Evolutionary conservation across 2,329 filamentous ascomycete species (phyloP).

Genomic region (Penicillium sp.): DNA sequence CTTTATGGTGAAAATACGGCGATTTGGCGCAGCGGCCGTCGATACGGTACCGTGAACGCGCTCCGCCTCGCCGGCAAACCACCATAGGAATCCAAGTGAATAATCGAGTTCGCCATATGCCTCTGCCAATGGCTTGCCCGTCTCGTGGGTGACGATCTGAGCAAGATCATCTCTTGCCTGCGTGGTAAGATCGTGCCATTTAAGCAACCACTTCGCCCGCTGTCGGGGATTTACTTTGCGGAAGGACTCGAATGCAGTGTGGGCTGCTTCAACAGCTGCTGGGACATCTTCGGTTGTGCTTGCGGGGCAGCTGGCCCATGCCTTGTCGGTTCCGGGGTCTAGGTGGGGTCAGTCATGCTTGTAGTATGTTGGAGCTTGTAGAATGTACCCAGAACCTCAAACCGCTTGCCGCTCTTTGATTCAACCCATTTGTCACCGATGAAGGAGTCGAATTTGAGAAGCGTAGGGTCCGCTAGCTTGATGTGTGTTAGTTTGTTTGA

Average conservation of each 20-base stretch:
- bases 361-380: not conserved
- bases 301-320: constrained; percentile 55
- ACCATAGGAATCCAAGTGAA: constrained; percentile 55
- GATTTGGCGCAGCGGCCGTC: constrained; percentile 59
- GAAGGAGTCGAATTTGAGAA: constrained; percentile 53
- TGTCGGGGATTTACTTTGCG: constrained; percentile 60
- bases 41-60: constrained; percentile 64
- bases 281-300: constrained; percentile 61
- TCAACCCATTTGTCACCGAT: constrained; percentile 51
- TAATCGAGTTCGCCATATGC: constrained; percentile 59
- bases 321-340: constrained; percentile 54
- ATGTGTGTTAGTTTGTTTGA: constrained; percentile 23
- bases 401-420: constrained; percentile 50
- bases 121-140: constrained; percentile 59
- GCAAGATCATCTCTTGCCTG: constrained; percentile 64
- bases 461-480: constrained; percentile 48
- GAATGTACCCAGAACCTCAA: constrained; percentile 49
- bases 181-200: constrained; percentile 65
- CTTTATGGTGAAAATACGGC: constrained; percentile 71
- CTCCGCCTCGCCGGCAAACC: constrained; percentile 63
- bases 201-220: constrained; percentile 62
- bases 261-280: constrained; percentile 58
- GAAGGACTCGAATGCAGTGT: constrained; percentile 62
- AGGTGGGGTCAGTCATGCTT: not conserved
- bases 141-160: constrained; percentile 63